Conservation (phyloP, 139 green algal genomes). For the Chlamydomonas asymmetrica region DNA sequence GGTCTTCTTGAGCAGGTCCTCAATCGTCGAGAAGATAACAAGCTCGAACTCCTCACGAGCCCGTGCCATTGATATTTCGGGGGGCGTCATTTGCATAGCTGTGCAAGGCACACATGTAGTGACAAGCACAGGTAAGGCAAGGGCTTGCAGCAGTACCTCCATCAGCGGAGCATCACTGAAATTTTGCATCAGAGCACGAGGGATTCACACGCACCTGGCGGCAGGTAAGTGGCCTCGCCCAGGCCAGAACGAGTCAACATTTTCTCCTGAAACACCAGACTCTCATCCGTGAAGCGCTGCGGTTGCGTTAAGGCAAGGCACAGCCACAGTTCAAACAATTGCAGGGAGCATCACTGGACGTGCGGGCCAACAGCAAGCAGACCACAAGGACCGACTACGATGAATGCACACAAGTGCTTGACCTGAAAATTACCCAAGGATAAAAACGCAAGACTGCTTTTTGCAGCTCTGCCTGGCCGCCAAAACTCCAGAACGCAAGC, state of each 20-base stretch:
- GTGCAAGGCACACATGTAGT: not conserved
- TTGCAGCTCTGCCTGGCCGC: no score
- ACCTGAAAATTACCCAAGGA: not conserved
- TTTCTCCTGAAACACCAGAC: conserved; percentile 90
- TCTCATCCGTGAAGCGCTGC: conserved; percentile 75
- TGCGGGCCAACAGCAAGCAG: no score
- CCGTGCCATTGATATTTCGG: conserved; percentile 66
- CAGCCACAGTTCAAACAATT: not conserved
- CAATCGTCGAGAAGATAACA: conserved; percentile 77
- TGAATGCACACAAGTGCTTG: no score
- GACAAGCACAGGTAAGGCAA: not conserved
- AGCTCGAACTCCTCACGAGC: conserved; percentile 88
- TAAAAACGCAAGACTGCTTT: no score
- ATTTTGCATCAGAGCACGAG: no score
- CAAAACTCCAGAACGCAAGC: no score
- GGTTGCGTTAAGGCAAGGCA: not conserved
- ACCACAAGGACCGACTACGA: no score
- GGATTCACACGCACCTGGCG: conserved; percentile 53
- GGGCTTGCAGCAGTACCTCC: no score
- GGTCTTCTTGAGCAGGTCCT: conserved; percentile 64
- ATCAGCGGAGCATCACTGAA: no score
- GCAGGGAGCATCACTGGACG: no score
- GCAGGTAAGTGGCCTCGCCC: conserved; percentile 89
- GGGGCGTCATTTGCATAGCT: conserved; percentile 21
- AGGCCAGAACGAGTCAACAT: conserved; percentile 85